phyloP scores from a whole-genome alignment of 176 grass and related monocot genomes.

The Canna indica region DNA sequence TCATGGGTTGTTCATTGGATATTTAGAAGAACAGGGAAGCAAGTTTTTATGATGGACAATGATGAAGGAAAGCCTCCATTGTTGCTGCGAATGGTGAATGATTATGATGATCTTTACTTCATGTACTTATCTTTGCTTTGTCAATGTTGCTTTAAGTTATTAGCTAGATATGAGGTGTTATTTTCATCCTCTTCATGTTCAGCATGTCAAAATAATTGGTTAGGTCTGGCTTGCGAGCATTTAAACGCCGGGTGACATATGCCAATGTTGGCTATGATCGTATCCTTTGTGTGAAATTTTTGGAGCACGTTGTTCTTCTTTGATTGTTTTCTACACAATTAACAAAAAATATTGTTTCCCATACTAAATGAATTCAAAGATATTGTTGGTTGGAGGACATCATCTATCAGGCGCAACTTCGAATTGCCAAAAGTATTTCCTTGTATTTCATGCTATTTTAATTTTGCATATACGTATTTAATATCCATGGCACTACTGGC shows the following conservation, averaged over 20 bases:
- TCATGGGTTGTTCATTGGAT: constrained; percentile 78
- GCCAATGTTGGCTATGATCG: constrained; percentile 82
- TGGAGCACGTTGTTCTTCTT: no score
- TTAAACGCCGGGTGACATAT: constrained; percentile 77
- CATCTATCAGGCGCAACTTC: constrained; percentile 76
- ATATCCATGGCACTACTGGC: no score
- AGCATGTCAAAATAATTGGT: no score
- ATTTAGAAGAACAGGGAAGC: constrained; percentile 90
- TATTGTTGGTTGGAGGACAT: constrained; percentile 98
- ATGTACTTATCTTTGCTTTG: constrained; percentile 37
- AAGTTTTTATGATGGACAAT: constrained; percentile 73
- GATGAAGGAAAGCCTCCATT: constrained; percentile 79
- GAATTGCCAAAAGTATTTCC: constrained; percentile 69
- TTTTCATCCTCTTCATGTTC: constrained; percentile 24
- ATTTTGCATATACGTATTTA: no score
- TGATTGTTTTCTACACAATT: background rate
- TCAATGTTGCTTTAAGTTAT: background rate
- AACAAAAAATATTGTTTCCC: constrained; percentile 20
- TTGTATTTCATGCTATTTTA: background rate
- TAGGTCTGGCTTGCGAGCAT: constrained; percentile 75
- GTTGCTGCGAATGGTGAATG: constrained; percentile 76
- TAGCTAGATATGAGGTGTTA: constrained; percentile 17
- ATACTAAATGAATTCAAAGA: constrained; percentile 53
- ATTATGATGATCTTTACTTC: constrained; percentile 54
- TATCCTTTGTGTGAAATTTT: constrained; percentile 44